phyloP scores from a whole-genome alignment of 805 yeast genomes.

The Ogataea paraovalis region DNA sequence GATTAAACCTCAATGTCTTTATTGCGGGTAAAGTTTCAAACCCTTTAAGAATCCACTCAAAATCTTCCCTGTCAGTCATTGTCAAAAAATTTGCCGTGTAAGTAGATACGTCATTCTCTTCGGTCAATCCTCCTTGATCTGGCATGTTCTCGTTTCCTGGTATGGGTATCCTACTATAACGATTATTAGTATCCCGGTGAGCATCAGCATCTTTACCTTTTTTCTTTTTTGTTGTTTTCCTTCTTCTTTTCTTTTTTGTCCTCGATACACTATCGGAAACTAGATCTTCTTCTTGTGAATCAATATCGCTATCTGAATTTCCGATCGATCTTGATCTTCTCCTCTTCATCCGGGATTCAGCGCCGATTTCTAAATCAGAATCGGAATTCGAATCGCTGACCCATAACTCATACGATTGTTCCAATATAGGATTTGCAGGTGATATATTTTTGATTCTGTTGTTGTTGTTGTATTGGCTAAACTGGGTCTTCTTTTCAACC shows the following conservation, averaged over 20 bases:
- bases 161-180: not conserved
- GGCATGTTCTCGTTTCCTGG: not conserved
- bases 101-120: too few species aligned
- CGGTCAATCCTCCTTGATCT: not conserved
- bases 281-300: not conserved
- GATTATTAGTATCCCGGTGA: not conserved
- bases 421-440: constrained; percentile 11
- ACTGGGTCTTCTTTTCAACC: constrained; percentile 3
- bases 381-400: constrained; percentile 8
- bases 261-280: too few species aligned
- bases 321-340: too few species aligned
- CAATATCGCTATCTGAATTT: not conserved
- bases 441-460: constrained; percentile 7
- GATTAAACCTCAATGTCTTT: constrained; percentile 12
- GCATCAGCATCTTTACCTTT: not conserved
- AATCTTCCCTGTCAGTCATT: not conserved
- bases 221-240: not conserved
- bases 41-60: constrained; percentile 4
- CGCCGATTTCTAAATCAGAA: not conserved
- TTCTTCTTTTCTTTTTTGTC: too few species aligned
- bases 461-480: constrained; percentile 6
- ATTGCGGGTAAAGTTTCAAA: constrained; percentile 12
- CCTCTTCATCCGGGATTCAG: too few species aligned
- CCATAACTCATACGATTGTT: constrained; percentile 22
- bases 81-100: not conserved